These are phyloP conservation scores for Histomonas meleagridis DNA, from an alignment of 208 protist genomes.

Conservation along the genomic window DNA sequence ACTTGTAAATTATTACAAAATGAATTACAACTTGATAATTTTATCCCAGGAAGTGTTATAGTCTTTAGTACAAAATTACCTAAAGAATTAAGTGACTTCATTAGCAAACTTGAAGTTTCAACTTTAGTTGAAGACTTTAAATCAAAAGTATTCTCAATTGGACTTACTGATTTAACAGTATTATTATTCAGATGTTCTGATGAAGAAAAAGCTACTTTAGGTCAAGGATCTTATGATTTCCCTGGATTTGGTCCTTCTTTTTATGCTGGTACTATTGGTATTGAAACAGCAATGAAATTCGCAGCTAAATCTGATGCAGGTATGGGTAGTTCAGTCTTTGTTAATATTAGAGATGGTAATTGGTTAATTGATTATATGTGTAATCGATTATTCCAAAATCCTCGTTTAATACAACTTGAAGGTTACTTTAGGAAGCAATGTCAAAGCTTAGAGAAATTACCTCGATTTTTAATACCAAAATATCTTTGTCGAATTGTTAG, in stretches of 20 bases:
- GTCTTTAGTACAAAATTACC: neutral
- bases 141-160: neutral
- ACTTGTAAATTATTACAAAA: neutral
- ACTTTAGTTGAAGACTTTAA: neutral
- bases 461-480: neutral
- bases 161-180: neutral
- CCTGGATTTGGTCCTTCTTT: neutral
- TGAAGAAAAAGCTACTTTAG: neutral
- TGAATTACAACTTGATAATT: neutral
- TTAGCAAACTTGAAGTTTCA: too few species aligned
- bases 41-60: neutral
- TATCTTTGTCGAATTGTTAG: neutral
- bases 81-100: neutral
- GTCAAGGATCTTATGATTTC: neutral
- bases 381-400: neutral
- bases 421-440: neutral
- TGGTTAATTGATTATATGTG: neutral
- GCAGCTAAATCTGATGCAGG: neutral
- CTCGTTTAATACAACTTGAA: too few species aligned
- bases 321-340: neutral
- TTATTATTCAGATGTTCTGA: neutral
- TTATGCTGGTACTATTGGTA: neutral
- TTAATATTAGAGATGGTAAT: neutral
- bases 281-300: neutral
- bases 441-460: neutral